Evolutionary conservation across 2,329 filamentous ascomycete genomes (phyloP).

Genomic region (Diaporthe velutina): DNA sequence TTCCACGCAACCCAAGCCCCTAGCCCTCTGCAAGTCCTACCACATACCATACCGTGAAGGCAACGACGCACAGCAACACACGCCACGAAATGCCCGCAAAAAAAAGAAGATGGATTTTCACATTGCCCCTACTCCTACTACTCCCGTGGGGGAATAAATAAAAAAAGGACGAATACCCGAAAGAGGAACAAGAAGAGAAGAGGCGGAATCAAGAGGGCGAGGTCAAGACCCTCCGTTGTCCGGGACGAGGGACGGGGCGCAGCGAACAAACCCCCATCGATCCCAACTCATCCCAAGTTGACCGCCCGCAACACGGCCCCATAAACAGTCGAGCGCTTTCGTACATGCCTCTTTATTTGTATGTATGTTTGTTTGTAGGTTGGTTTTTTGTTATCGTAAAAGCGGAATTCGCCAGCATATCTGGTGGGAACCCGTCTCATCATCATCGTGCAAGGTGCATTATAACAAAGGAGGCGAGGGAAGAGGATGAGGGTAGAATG

Average conservation of each 20-base stretch:
- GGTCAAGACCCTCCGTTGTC: too few species aligned
- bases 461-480: slow-evolving; percentile 11
- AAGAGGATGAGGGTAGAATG: not conserved
- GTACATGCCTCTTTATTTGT: not conserved
- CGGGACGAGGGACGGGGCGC: too few species aligned
- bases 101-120: not conserved
- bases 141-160: slow-evolving; percentile 8
- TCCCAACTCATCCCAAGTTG: not conserved
- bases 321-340: not conserved
- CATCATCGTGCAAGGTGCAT: slow-evolving; percentile 25
- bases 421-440: not conserved
- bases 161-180: not conserved
- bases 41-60: not conserved
- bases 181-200: not conserved
- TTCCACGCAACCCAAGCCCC: too few species aligned
- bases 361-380: not conserved
- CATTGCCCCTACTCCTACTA: not conserved
- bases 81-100: slow-evolving; percentile 8
- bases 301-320: not conserved
- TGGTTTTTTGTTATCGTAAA: not conserved
- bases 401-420: not conserved
- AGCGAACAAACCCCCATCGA: not conserved
- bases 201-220: not conserved
- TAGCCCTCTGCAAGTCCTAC: too few species aligned
- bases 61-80: not conserved